Percentiles rank a stretch among this genome's conserved stretches.
Evolutionary conservation across 768 basidiomycete genomes (phyloP).

Genomic region (Macrolepiota dolichaula): DNA sequence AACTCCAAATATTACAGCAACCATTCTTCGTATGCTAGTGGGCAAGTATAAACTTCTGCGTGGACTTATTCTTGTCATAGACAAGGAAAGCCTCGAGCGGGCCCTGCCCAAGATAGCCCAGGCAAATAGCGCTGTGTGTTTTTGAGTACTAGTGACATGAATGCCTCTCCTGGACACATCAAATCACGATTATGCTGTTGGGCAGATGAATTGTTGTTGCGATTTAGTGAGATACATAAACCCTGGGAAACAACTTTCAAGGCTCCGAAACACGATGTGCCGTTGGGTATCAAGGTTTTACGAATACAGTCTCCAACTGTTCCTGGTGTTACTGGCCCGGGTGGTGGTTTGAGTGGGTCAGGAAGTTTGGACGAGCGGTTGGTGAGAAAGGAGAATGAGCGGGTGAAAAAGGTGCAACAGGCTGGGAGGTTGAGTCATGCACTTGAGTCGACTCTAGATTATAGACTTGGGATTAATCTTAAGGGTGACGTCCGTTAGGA

Average conservation of each 20-base stretch:
- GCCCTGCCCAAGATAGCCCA: conserved; percentile 30
- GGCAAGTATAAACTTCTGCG: conserved; percentile 85
- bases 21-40: conserved; percentile 79
- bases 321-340: not conserved
- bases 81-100: conserved; percentile 63
- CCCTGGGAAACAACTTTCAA: conserved; percentile 74
- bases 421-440: conserved; percentile 61
- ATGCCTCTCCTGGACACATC: conserved; percentile 16
- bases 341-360: no score
- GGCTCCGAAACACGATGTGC: conserved; percentile 48
- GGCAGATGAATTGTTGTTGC: conserved; percentile 51
- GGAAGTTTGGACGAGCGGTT: conserved; percentile 15
- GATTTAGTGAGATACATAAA: conserved; percentile 50
- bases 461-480: conserved; percentile 63
- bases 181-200: conserved; percentile 33
- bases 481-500: no score
- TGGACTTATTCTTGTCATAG: conserved; percentile 51
- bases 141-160: conserved; percentile 4
- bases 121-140: not conserved
- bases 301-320: conserved; percentile 32
- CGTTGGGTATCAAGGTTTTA: conserved; percentile 50
- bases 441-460: conserved; percentile 73
- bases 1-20: conserved; percentile 22
- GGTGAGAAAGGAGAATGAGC: conserved; percentile 43
- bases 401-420: conserved; percentile 45